These are phyloP conservation scores for Trichophaea hybrida DNA, from an alignment of 2,329 filamentous ascomycete species.

Conservation along the genomic window DNA sequence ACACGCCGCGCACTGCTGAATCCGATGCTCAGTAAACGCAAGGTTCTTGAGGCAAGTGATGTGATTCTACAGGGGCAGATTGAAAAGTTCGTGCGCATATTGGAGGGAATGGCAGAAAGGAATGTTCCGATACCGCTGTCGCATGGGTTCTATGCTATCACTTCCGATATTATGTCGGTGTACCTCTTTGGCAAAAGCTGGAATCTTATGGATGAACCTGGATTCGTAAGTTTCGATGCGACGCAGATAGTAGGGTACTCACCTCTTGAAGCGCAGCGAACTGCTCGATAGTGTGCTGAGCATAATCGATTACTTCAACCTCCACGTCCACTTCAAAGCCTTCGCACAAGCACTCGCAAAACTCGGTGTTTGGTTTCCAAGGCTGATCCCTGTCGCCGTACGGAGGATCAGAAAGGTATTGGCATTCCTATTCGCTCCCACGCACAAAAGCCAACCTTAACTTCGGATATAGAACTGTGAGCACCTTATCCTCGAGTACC, in stretches of 20 bases:
- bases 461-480: too few species aligned
- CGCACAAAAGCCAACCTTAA: too few species aligned
- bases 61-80: background rate
- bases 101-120: background rate
- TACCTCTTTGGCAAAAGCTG: background rate
- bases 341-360: too few species aligned
- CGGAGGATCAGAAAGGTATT: too few species aligned
- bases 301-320: too few species aligned
- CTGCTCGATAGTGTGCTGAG: background rate
- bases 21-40: background rate
- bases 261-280: background rate
- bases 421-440: too few species aligned
- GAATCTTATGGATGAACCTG: constrained; percentile 7
- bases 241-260: background rate
- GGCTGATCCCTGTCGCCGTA: too few species aligned
- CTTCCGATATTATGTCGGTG: background rate
- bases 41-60: background rate
- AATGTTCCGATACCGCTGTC: background rate
- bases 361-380: too few species aligned
- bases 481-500: too few species aligned
- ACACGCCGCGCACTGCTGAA: background rate
- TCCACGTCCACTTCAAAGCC: too few species aligned
- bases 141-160: background rate
- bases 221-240: background rate
- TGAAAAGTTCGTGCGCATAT: background rate